Percentiles rank a stretch among this genome's conserved stretches.
phyloP scores from a whole-genome alignment of 495 filamentous ascomycete species.

The Bacidia rubella region DNA sequence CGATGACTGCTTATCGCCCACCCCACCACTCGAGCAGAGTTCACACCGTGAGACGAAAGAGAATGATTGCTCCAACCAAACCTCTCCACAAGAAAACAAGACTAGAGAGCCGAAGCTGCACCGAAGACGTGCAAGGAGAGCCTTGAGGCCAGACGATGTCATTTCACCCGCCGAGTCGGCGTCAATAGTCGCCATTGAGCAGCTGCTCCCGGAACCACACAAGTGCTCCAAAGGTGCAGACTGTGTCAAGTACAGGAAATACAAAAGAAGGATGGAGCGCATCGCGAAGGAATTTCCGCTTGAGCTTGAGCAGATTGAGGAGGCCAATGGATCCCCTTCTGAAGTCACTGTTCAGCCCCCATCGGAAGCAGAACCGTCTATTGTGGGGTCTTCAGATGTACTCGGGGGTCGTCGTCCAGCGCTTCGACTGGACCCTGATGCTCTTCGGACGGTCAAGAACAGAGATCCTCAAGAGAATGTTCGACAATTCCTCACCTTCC shows the following conservation, averaged over 20 bases:
- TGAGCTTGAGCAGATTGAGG: constrained; percentile 27
- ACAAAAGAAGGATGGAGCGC: constrained; percentile 52
- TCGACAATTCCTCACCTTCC: constrained; percentile 71
- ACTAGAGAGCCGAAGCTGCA: constrained; percentile 27
- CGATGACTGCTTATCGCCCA: constrained; percentile 14
- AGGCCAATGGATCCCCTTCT: constrained; percentile 12
- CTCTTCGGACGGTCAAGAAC: constrained; percentile 48
- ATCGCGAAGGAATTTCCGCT: constrained; percentile 60
- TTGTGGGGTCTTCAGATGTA: constrained; percentile 82
- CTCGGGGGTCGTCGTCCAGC: constrained; percentile 50
- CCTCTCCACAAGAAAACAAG: constrained; percentile 18
- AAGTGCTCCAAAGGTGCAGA: constrained; percentile 81
- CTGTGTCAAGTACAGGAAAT: constrained; percentile 66
- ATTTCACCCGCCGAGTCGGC: constrained; percentile 68
- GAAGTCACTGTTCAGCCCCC: constrained; percentile 20
- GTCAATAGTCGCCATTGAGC: constrained; percentile 85
- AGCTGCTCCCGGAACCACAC: constrained; percentile 71
- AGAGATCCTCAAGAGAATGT: constrained; percentile 87
- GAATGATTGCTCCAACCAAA: constrained; percentile 16
- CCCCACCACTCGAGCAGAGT: constrained; percentile 1
- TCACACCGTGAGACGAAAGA: constrained; percentile 6
- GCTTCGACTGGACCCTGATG: constrained; percentile 56
- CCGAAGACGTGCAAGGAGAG: constrained; percentile 27
- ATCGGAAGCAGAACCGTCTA: constrained; percentile 44
- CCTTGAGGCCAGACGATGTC: constrained; percentile 40